Evolutionary conservation across 2,329 filamentous ascomycete genomes (phyloP), one percentile per base, ranked within the genome.

Genomic region (Rutstroemia sp.): DNA sequence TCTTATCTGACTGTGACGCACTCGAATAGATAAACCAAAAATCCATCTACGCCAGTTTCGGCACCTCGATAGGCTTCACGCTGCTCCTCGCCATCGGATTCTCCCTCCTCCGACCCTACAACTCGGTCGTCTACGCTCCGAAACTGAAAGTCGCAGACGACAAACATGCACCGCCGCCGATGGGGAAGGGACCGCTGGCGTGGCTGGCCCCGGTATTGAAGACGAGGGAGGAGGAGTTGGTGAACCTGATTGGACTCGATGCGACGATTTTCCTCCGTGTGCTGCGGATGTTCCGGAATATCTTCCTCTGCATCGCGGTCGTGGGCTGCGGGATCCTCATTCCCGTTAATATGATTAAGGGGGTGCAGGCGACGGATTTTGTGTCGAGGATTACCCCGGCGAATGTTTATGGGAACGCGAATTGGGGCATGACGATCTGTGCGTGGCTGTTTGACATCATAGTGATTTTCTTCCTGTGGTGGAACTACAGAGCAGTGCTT

Each of bases 61-160:
- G 78, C 61, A 90, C 88, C 21, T 95, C 92, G 3, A 69, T 96
- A 46, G 87, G 83, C 55, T 76, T 94, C 67, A 89, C 90, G 8
- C 67, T 80, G 60, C 77, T 84, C 63, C 85, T 96, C 64, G 85
- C 89, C 60, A 70, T 95, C 57, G 73, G 84, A 62, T 99, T 97
- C 78, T 96, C 90, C 60, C 76, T 96, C 65, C 78, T 97, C 55
- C 88, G 94, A 59, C 94, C 94, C 5, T 91, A 92, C 72, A 92
- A 97, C 72, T 87, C 86, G 56, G 82, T 92, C 64, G 89, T 99
- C 48, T 99, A 99, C 73, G 92, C 94, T 3, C 94, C 94, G 42
- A 92, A 95, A 70, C 78, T 95, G 49, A 95, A 95, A 70, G 87
- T 96, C 76, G 88, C 90, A 69, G 92, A 97, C 70, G 84, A 90